Evolutionary conservation across 495 filamentous ascomycete genomes (phyloP), one percentile per base, ranked within the genome.

Genomic region (Acidomyces sp.): DNA sequence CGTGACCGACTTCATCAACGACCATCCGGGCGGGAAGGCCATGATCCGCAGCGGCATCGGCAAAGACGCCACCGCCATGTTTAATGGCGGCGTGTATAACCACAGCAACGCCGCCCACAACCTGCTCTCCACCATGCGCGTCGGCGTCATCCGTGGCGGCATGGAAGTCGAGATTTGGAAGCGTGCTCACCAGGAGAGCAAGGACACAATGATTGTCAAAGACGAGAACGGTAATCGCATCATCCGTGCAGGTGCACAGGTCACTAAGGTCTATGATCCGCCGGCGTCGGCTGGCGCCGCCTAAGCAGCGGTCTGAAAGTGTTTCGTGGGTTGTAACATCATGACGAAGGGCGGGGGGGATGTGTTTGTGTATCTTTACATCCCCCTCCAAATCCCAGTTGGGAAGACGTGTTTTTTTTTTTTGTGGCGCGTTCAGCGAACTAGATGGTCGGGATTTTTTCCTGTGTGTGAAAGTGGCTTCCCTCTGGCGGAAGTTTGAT

Each of bases 131-230:
- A 95, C 86, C 51, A 93, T 95, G 85, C 74, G 90, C 51, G 82
- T 97, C 4, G 90, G 85, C 64, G 90, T 97, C 34, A 82, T 97
- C 43, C 85, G 90, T 38, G 90, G 90, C 52, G 90, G 90, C 31
- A 87, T 83, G 57, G 90, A 95, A 59, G 90, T 97, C 39, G 90
- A 97, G 70, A 93, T 97, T 70, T 95, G 90, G 90, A 95, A 95
- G 75, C 83, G 84, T 18, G 77, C 85, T 29, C 80, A 88, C 57
- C 71, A 78, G 62, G 88, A 95, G 66, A 83, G 82, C 66, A 85
- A 87, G 68, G 83, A 87, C 53, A 69, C 76, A 34, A 72, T 77
- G 37, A 76, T 80, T 41, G 70, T 88, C 48, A 83, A 80, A 52
- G 92, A 96, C 56, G 78, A 73, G 6, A 65, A 74, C 27, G 90